Evolutionary conservation across 139 green algal species (phyloP), one percentile per base, ranked within the genome.

Genomic region (Pycnococcus provasolii): DNA sequence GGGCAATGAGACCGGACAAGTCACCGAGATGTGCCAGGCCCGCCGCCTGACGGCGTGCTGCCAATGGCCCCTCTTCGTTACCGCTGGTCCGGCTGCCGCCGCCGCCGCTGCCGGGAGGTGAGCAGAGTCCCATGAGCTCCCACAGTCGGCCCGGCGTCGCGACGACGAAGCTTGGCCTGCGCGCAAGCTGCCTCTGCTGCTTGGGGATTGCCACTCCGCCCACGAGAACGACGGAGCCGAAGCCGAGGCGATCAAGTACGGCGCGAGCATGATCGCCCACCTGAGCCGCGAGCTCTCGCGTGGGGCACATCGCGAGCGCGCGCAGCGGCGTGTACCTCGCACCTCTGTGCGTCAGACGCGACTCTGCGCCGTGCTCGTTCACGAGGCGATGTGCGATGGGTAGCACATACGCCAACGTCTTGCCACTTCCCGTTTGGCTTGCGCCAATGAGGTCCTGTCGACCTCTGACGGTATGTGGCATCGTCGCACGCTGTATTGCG

Each of bases 371-470:
- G 13, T 58, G 59, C 9, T 69, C 43, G 60, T 62, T 43, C 67
- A 95, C 77, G 48, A 85, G 51, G 9, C 68, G 58, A 58, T 97
- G 83, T 59, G 97, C 50, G 46, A 97, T 96, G 47, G 93, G 92
- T 57, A 98, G 77, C 0, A 84, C 92, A 71, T 97, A 99, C 0
- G 93, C 93, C 47, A 99, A 84, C 2, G 92, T 99, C 77, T 97
- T 99, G n/a, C 93, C 92, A 45, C 84, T 94, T 6, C 92, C 92
- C 3, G 93, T 98, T 74, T 98, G 88, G 2, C 92, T 92, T 1
- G 93, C 93, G 1, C 92, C 92, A 59, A 99, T 87, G 4, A 99
- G 67, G 73, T 98, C 93, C 0, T 74, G 68, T 0, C 81, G 65
- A 45, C 88, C 81, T 1, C 76, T 70, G 4, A 90, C 80, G 40